These are phyloP conservation scores for Alloteropsis angusta DNA, from an alignment of 202 grass and related monocot species.

Conservation along the genomic window DNA sequence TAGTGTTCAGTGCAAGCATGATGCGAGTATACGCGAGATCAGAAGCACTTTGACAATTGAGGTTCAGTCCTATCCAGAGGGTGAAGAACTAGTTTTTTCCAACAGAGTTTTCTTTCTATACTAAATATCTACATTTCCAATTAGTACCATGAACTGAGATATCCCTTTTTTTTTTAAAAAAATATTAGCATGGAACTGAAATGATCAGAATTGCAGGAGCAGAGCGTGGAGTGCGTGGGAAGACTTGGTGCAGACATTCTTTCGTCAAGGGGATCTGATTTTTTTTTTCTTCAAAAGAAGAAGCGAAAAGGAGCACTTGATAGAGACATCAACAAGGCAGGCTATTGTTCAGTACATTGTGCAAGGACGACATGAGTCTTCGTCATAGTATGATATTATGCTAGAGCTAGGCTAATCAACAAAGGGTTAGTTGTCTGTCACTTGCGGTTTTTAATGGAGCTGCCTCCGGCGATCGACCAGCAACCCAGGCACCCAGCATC, in stretches of 20 bases:
- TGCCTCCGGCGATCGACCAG: neutral
- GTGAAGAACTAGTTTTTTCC: neutral
- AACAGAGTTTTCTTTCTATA: neutral
- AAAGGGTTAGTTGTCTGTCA: neutral
- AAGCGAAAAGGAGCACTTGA: neutral
- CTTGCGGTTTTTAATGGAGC: conserved; percentile 5
- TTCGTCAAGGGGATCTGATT: neutral
- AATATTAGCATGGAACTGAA: neutral
- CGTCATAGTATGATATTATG: neutral
- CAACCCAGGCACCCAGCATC: neutral
- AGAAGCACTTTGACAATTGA: neutral
- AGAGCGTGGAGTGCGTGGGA: neutral
- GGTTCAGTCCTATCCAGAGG: neutral
- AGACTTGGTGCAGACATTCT: neutral
- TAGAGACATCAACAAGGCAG: neutral
- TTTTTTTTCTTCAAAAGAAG: neutral
- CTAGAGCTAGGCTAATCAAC: neutral
- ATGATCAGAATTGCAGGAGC: too few relatives aligned
- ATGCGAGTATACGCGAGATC: neutral
- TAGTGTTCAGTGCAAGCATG: too few relatives aligned
- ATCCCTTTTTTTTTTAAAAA: too few relatives aligned
- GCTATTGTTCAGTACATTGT: conserved; percentile 3
- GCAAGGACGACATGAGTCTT: neutral
- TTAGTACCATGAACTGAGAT: too few relatives aligned
- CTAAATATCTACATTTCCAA: too few relatives aligned